Evolutionary conservation across 306 rosid genomes (phyloP).

Genomic region (Dalbergia oliveri): DNA sequence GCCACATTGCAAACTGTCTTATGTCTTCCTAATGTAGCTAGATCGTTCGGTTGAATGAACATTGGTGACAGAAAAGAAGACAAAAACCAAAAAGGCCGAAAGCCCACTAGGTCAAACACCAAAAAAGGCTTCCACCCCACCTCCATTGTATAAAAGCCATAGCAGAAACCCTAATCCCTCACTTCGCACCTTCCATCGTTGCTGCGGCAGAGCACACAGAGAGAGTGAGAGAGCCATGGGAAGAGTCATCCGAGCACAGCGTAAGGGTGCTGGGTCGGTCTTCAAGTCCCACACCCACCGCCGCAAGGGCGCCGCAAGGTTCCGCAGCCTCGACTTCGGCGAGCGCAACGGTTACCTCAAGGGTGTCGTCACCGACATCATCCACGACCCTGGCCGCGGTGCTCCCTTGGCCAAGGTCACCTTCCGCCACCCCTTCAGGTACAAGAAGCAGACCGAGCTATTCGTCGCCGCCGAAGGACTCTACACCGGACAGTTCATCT

Average conservation of each 20-base stretch:
- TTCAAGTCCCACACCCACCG: constrained; percentile 86
- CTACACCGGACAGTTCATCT: constrained; percentile 78
- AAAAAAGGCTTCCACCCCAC: neutral
- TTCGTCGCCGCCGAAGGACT: constrained; percentile 80
- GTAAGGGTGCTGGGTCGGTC: constrained; percentile 88
- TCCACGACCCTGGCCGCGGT: constrained; percentile 88
- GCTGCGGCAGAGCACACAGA: constrained; percentile 1
- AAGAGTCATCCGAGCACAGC: constrained; percentile 80
- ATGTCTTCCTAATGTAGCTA: too few species aligned
- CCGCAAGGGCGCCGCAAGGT: constrained; percentile 83
- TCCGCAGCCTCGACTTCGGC: constrained; percentile 81
- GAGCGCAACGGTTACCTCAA: constrained; percentile 80
- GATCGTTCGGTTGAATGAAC: too few species aligned
- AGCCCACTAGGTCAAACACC: neutral
- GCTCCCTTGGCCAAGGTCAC: constrained; percentile 82
- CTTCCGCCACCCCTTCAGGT: constrained; percentile 80
- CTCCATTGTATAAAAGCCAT: neutral
- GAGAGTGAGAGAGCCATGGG: constrained; percentile 52
- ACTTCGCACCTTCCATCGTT: too few species aligned
- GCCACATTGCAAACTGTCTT: too few species aligned
- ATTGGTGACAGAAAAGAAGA: too few species aligned
- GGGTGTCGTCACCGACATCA: constrained; percentile 74
- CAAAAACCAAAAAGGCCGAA: neutral
- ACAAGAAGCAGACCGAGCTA: constrained; percentile 73
- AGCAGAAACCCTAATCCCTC: constrained; percentile 40